These are phyloP conservation scores for Fusarium temperatum DNA, from an alignment of 2,329 filamentous ascomycete species.

Conservation along the genomic window DNA sequence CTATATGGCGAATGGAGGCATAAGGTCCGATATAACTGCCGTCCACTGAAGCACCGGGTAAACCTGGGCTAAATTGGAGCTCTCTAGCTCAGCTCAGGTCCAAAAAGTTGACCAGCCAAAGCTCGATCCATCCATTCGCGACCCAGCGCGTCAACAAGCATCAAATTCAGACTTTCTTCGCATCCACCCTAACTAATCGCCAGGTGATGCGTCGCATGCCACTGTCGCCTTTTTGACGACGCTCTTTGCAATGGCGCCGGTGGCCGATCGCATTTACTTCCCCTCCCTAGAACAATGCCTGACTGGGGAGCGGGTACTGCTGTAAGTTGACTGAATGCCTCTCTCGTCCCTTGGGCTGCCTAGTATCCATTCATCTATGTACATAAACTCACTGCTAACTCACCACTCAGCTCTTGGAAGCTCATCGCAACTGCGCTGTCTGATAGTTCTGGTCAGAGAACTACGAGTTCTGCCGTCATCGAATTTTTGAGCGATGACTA, in stretches of 20 bases:
- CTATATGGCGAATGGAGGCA: conserved; percentile 10
- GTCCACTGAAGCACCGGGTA: conserved; percentile 33
- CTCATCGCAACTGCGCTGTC: conserved; percentile 64
- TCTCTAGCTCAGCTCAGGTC: conserved; percentile 26
- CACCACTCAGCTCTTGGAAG: conserved; percentile 66
- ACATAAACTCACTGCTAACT: conserved; percentile 38
- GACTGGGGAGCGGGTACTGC: conserved; percentile 78
- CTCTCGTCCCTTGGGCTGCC: conserved; percentile 17
- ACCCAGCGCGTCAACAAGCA: conserved; percentile 48
- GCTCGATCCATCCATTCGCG: conserved; percentile 41
- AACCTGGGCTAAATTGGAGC: conserved; percentile 41
- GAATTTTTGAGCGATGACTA: conserved; percentile 77
- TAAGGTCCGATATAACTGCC: conserved; percentile 33
- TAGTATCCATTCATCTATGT: neutral
- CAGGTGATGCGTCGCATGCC: conserved; percentile 52
- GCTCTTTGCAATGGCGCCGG: conserved; percentile 73
- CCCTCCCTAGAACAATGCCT: conserved; percentile 88
- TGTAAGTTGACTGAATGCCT: conserved; percentile 66
- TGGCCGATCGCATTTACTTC: conserved; percentile 77
- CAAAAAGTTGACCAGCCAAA: conserved; percentile 45
- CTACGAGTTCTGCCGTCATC: conserved; percentile 64
- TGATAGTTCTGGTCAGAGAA: conserved; percentile 66
- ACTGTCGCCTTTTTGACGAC: conserved; percentile 58
- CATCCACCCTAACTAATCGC: conserved; percentile 35
- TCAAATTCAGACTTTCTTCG: conserved; percentile 30